Conservation (phyloP, 257 asterid species). For the Marsdenia floribunda region DNA sequence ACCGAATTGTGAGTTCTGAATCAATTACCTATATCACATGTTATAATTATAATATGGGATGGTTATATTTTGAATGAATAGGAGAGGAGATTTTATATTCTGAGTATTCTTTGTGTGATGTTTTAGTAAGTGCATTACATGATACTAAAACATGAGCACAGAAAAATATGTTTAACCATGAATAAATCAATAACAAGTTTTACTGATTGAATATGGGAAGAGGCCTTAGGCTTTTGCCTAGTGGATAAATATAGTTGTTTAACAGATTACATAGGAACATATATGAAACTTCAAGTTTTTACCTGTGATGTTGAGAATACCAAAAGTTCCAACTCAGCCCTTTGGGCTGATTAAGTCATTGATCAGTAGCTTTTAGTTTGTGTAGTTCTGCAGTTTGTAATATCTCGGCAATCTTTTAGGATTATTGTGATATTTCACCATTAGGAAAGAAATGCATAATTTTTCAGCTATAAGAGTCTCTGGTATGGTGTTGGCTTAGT, state of each 20-base stretch:
- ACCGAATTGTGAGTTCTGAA: slow-evolving; percentile 62
- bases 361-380: neutral
- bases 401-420: no score
- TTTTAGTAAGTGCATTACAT: neutral
- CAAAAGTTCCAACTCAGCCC: neutral
- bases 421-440: neutral
- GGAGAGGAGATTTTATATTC: neutral
- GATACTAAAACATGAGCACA: neutral
- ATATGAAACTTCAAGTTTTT: neutral
- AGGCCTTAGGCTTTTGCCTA: neutral
- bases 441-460: no score
- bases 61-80: neutral
- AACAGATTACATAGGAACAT: neutral
- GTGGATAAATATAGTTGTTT: neutral
- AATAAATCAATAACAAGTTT: no score
- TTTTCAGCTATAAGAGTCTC: no score
- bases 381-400: neutral
- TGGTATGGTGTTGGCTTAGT: no score
- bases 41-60: neutral
- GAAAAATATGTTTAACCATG: no score
- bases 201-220: neutral
- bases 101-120: neutral
- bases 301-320: neutral
- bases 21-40: neutral
- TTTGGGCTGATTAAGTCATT: neutral